Evolutionary conservation across 345 rosid species (phyloP).

Genomic region (Laguncularia racemosa): DNA sequence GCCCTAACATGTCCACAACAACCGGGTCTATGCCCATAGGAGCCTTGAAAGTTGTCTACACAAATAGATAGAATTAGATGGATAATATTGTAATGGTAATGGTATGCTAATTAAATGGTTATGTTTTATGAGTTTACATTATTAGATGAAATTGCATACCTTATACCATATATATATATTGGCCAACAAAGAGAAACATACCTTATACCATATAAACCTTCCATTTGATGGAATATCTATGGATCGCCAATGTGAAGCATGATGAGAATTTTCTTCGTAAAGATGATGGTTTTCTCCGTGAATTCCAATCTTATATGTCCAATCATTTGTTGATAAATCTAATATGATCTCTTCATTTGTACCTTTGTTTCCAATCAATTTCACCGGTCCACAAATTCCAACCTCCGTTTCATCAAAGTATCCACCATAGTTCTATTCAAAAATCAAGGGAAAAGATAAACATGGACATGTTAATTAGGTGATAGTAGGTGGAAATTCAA

Average conservation of each 20-base stretch:
- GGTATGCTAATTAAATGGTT: background rate
- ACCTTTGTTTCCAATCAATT: conserved; percentile 13
- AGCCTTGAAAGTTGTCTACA: conserved; percentile 41
- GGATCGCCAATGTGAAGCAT: conserved; percentile 14
- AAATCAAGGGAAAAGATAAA: background rate
- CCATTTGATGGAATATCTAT: conserved; percentile 21
- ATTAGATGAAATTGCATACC: too few species aligned
- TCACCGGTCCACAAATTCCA: conserved; percentile 33
- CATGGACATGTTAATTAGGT: background rate
- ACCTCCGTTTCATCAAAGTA: conserved; percentile 5
- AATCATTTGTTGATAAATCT: conserved; percentile 28
- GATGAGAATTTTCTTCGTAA: background rate
- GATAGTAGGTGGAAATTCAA: background rate
- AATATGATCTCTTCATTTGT: background rate
- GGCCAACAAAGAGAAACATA: too few species aligned
- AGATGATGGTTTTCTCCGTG: conserved; percentile 17
- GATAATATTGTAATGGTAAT: background rate
- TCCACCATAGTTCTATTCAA: conserved; percentile 25
- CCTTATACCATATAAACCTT: conserved; percentile 61
- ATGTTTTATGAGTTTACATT: too few species aligned
- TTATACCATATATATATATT: conserved; percentile 69
- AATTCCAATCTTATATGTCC: conserved; percentile 55
- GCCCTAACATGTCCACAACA: conserved; percentile 56
- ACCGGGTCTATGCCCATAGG: conserved; percentile 57
- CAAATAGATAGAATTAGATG: background rate